These are phyloP conservation scores for Prunus padus DNA, from an alignment of 306 rosid species.

Conservation along the genomic window DNA sequence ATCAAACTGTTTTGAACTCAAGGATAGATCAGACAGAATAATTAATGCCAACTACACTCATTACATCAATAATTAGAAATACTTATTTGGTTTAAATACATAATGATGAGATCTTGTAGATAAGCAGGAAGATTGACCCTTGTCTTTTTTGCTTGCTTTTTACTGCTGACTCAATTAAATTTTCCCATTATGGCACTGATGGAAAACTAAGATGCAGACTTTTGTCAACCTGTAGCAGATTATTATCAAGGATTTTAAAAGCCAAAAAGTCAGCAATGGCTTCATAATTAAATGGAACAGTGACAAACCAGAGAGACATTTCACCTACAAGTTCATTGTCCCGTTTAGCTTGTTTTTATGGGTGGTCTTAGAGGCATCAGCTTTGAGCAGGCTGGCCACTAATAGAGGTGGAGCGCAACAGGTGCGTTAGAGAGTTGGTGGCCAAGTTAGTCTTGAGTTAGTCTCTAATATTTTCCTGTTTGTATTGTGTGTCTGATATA, in stretches of 20 bases:
- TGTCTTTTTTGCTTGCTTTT: conserved; percentile 3
- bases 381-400: too few species aligned
- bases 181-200: neutral
- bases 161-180: neutral
- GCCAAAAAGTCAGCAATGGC: neutral
- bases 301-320: neutral
- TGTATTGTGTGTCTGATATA: too few species aligned
- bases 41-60: neutral
- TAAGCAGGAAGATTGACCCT: neutral
- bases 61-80: neutral
- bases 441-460: too few species aligned
- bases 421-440: too few species aligned
- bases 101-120: neutral
- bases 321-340: neutral
- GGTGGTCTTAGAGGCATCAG: too few species aligned
- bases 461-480: too few species aligned
- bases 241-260: neutral
- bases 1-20: neutral
- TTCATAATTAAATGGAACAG: neutral
- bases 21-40: neutral
- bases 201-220: neutral
- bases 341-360: neutral
- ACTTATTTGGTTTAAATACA: neutral
- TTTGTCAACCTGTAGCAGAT: neutral
- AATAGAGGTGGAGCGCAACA: too few species aligned